phyloP scores from a whole-genome alignment of 305 asterid species.

The Fraxinus baroniana region DNA sequence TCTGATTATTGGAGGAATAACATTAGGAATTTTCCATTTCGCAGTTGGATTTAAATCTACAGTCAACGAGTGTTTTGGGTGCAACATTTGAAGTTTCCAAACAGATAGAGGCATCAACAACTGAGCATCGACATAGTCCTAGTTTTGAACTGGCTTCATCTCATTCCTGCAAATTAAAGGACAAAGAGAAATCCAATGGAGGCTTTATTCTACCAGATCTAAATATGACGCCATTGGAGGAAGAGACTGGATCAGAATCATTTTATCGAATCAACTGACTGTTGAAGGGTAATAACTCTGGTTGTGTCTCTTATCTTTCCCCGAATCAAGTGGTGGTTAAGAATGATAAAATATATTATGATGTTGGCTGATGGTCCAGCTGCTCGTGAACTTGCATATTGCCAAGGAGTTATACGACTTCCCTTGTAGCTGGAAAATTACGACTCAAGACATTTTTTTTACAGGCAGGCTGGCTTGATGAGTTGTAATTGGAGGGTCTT shows the following conservation, averaged over 20 bases:
- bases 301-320: not conserved
- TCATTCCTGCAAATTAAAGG: conserved; percentile 2
- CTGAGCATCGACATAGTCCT: not conserved
- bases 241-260: conserved; percentile 20
- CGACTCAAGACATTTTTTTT: not conserved
- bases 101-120: conserved; percentile 19
- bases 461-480: not conserved
- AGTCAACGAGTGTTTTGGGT: conserved; percentile 7
- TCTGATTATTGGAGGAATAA: not conserved
- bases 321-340: not conserved
- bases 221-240: conserved; percentile 34
- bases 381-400: not conserved
- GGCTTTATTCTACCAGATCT: conserved; percentile 39
- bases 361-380: not conserved
- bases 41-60: conserved; percentile 33
- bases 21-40: not conserved
- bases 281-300: not conserved
- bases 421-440: not conserved
- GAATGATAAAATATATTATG: not conserved
- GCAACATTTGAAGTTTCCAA: not conserved
- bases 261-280: conserved; percentile 10
- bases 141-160: conserved; percentile 9
- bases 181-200: conserved; percentile 5
- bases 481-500: not conserved
- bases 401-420: not conserved